Conservation (phyloP, 805 yeast species). For the Candida arabinofermentans region DNA sequence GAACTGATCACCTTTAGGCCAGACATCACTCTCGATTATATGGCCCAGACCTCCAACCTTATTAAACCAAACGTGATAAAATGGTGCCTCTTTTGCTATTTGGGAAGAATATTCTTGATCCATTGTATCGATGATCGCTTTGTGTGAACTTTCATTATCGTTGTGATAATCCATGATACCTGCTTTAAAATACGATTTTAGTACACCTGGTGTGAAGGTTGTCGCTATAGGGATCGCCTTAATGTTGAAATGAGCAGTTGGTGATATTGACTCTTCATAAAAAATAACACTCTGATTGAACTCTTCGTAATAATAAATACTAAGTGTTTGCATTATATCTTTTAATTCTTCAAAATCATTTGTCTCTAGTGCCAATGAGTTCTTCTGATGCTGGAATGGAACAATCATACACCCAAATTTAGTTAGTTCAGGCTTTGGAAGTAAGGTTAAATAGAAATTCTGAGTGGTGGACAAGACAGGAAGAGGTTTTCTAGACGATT, state of each 20-base stretch:
- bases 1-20: conserved; percentile 47
- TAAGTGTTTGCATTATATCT: conserved; percentile 39
- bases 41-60: conserved; percentile 48
- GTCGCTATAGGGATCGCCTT: conserved; percentile 41
- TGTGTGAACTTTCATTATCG: conserved; percentile 37
- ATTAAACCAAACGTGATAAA: conserved; percentile 47
- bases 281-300: conserved; percentile 36
- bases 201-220: conserved; percentile 21
- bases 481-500: conserved; percentile 13
- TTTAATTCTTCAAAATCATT: conserved; percentile 41
- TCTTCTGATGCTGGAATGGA: conserved; percentile 38
- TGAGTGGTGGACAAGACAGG: conserved; percentile 32
- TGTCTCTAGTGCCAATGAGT: conserved; percentile 38
- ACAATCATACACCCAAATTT: conserved; percentile 35
- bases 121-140: conserved; percentile 36
- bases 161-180: conserved; percentile 35
- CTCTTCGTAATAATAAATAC: conserved; percentile 35
- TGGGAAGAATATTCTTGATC: conserved; percentile 22
- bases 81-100: conserved; percentile 46
- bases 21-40: conserved; percentile 39
- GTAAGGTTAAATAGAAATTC: conserved; percentile 33
- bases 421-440: conserved; percentile 39
- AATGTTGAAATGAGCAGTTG: conserved; percentile 36
- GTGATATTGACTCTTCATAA: conserved; percentile 39
- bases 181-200: conserved; percentile 40